phyloP scores from a whole-genome alignment of 202 grass and related monocot species.

The Musa balbisiana region DNA sequence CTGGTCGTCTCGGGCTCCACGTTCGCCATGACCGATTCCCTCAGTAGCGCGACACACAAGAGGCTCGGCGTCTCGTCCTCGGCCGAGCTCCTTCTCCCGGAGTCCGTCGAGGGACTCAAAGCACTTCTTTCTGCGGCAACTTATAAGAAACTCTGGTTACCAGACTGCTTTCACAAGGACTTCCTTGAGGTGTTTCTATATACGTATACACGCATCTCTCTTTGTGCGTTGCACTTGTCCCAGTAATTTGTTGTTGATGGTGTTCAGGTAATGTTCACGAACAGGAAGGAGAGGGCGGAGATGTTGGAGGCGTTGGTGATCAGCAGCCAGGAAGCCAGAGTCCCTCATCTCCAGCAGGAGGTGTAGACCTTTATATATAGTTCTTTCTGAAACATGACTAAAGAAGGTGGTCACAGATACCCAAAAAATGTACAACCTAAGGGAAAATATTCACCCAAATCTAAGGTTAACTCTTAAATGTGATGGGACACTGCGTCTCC shows the following conservation, averaged over 20 bases:
- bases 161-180: conserved; percentile 55
- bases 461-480: no score
- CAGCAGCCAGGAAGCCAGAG: conserved; percentile 67
- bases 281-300: conserved; percentile 84
- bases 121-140: conserved; percentile 59
- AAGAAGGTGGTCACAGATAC: no score
- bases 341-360: conserved; percentile 27
- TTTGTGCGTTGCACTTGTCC: background rate
- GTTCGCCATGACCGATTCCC: conserved; percentile 74
- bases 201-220: background rate
- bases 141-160: conserved; percentile 67
- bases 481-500: no score
- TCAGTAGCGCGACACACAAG: conserved; percentile 40
- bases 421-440: no score
- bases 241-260: background rate
- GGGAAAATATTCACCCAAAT: no score
- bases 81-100: conserved; percentile 68
- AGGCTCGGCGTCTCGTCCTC: conserved; percentile 62
- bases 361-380: no score
- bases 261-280: conserved; percentile 73
- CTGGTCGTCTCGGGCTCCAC: conserved; percentile 75
- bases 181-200: conserved; percentile 40
- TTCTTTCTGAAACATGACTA: background rate
- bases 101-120: conserved; percentile 75
- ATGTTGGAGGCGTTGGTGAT: conserved; percentile 80